Conservation (phyloP, 106 monocot genomes). For the Gastrodia elata region DNA sequence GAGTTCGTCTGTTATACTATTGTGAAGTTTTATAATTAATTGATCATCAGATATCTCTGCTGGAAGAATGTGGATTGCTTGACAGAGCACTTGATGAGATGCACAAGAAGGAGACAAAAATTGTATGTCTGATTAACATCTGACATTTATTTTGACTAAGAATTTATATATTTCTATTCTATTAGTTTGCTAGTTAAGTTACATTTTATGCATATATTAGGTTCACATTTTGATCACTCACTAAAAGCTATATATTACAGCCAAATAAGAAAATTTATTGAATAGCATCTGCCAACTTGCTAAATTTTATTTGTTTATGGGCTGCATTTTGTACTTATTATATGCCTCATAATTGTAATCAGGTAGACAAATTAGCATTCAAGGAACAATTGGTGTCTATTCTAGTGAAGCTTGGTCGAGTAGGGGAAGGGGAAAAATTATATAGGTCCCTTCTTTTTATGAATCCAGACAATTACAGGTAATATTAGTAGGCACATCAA, state of each 20-base stretch:
- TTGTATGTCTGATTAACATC: slow-evolving; percentile 28
- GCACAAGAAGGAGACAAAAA: slow-evolving; percentile 75
- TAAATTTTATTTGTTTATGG: not conserved
- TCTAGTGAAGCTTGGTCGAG: slow-evolving; percentile 60
- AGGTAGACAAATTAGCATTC: slow-evolving; percentile 86
- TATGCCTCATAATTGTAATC: slow-evolving; percentile 6
- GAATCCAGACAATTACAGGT: slow-evolving; percentile 98
- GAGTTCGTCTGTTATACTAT: not conserved
- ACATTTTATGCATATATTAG: not conserved
- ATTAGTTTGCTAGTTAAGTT: not conserved
- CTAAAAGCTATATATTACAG: not conserved
- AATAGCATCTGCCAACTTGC: not conserved
- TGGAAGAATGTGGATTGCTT: slow-evolving; percentile 80
- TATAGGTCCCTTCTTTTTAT: slow-evolving; percentile 68
- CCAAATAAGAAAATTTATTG: not conserved
- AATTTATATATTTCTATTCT: not conserved
- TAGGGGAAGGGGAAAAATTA: slow-evolving; percentile 73
- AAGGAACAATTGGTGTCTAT: slow-evolving; percentile 84
- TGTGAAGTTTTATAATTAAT: not conserved
- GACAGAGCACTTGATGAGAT: slow-evolving; percentile 86
- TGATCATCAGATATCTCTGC: slow-evolving; percentile 68
- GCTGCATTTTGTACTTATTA: not conserved
- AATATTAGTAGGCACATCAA: slow-evolving; percentile 12
- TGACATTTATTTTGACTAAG: not conserved
- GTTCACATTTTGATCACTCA: not conserved